phyloP scores from a whole-genome alignment of 1,284 basidiomycete genomes.

The Pseudozyma sp. region DNA sequence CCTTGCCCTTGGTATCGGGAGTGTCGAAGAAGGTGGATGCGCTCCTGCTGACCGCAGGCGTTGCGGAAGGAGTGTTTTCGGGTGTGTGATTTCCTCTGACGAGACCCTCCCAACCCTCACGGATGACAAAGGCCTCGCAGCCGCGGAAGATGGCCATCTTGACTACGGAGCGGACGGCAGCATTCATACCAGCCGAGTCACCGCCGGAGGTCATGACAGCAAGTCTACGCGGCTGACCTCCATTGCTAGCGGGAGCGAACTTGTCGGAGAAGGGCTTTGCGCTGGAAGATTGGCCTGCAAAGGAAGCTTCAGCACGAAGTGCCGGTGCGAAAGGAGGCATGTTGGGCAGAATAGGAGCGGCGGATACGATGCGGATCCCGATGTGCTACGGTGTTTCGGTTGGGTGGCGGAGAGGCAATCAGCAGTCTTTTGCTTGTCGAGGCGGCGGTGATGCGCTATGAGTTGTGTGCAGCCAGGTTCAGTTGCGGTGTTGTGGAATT shows the following conservation, averaged over 20 bases:
- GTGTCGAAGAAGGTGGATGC: conserved; percentile 42
- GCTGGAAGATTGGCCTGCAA: conserved; percentile 20
- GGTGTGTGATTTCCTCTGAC: conserved; percentile 72
- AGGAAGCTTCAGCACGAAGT: conserved; percentile 31
- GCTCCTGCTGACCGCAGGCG: conserved; percentile 45
- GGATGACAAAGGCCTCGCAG: conserved; percentile 69
- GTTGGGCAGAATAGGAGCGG: neutral
- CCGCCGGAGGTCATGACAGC: conserved; percentile 96
- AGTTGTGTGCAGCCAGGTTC: no score
- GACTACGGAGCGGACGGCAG: conserved; percentile 64
- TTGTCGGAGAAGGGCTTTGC: conserved; percentile 27
- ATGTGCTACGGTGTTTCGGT: neutral
- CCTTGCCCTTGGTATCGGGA: conserved; percentile 18
- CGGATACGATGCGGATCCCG: neutral
- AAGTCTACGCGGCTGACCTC: conserved; percentile 69
- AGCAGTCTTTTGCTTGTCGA: no score
- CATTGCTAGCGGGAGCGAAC: conserved; percentile 25
- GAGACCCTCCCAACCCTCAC: conserved; percentile 97
- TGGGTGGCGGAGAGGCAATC: no score
- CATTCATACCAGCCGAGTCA: conserved; percentile 82
- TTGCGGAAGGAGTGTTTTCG: conserved; percentile 37
- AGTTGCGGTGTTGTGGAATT: no score
- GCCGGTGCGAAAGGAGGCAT: conserved; percentile 49
- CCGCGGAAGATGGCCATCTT: conserved; percentile 75
- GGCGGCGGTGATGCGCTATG: no score